Percentiles rank a stretch among this genome's conserved stretches.
These are phyloP conservation scores for Psidium friedrichsthalianum DNA, from an alignment of 345 rosid genomes.

Conservation along the genomic window DNA sequence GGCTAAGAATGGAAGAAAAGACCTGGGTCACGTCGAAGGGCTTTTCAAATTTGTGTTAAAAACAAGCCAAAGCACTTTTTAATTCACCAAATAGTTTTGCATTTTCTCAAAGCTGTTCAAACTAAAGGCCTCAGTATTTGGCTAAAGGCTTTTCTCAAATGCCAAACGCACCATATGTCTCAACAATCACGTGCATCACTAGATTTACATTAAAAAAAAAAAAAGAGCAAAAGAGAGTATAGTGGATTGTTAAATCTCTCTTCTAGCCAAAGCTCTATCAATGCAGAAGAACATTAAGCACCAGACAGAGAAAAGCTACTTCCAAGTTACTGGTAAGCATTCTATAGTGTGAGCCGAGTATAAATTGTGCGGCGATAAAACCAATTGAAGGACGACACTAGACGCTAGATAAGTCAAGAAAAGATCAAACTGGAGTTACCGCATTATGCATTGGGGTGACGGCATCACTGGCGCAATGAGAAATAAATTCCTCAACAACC, in stretches of 20 bases:
- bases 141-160: no score
- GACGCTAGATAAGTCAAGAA: neutral
- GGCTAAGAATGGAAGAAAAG: no score
- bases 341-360: neutral
- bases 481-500: neutral
- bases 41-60: no score
- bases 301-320: neutral
- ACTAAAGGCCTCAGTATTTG: no score
- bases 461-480: neutral
- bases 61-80: no score
- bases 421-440: neutral
- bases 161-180: no score
- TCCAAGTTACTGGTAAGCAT: neutral
- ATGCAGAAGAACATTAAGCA: neutral
- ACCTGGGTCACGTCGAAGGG: no score
- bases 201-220: neutral
- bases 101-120: no score
- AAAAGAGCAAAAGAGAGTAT: neutral
- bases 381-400: neutral
- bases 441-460: neutral
- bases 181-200: no score
- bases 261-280: neutral
- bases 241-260: neutral
- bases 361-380: neutral
- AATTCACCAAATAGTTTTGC: no score